Evolutionary conservation across 2,329 filamentous ascomycete species (phyloP), one percentile per base, ranked within the genome.

Genomic region (Falciphora oryzae): DNA sequence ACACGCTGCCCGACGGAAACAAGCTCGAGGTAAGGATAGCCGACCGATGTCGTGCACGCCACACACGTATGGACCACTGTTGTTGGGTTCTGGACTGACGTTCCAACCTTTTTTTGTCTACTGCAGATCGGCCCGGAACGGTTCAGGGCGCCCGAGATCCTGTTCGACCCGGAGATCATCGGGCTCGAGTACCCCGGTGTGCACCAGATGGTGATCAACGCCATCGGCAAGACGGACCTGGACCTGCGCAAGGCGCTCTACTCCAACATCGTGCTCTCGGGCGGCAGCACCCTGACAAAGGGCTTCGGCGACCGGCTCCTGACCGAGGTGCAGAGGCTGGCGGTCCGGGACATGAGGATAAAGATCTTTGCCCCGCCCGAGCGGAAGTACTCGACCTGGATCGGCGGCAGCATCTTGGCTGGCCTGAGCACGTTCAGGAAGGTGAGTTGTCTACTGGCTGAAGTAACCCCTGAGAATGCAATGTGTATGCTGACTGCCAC

Each of bases 381-480:
- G 82, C 86, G 95, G 70, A 97, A 98, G 79, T 99, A 98, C 81
- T 97, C 93, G 67, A 99, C 95, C 38, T 99, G 95, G 95, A 98
- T 98, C 71, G 95, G 95, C 68, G 95, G 95, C 65, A 97, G 95
- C 76, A 99, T 99, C 78, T 81, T 99, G 69, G 95, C 95, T 44
- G 94, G 95, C 8, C 79, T 99, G 77, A 98, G 94, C 81, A 99
- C 95, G 64, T 99, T 99, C 80, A 89, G 94, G 82, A 99, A 98
- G 90, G 93, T 95, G 77, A 75, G 84, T 75, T 60, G 7, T 57
- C 7, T 53, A 7, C 18, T 16, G 7, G 16, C n/a, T 18, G 7
- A 35, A 7, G 32, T 6, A 8, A 2, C 31, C 31, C 10, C 10
- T 11, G 31, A 8, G 2, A 11, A 8, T 32, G 6, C 7, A 59